phyloP scores from a whole-genome alignment of 1,284 basidiomycete genomes.

The Jaminaea rosea region DNA sequence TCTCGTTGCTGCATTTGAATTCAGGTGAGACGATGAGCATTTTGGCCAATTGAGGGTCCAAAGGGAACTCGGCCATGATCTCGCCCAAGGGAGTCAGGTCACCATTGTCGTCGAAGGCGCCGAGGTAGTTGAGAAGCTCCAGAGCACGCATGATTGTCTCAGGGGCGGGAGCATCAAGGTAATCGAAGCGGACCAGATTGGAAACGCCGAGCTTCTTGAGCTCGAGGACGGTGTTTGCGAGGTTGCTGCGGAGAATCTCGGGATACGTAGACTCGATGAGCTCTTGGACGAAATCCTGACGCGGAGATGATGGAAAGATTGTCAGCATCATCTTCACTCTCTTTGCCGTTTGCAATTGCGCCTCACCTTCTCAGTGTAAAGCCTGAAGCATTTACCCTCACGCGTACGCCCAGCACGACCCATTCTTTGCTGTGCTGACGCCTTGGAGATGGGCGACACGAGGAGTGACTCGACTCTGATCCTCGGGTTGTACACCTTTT shows the following conservation, averaged over 20 bases:
- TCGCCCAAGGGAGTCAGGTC: constrained; percentile 75
- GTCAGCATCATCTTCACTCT: too few relatives aligned
- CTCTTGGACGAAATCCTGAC: constrained; percentile 75
- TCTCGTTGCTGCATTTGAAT: constrained; percentile 87
- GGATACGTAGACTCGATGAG: constrained; percentile 94
- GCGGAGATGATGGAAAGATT: too few relatives aligned
- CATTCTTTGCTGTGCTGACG: constrained; percentile 87
- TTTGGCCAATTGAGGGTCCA: constrained; percentile 91
- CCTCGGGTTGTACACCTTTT: constrained; percentile 95
- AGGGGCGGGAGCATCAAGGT: constrained; percentile 67
- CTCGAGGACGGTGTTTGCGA: constrained; percentile 89
- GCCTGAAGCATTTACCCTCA: constrained; percentile 91
- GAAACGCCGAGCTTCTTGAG: constrained; percentile 77
- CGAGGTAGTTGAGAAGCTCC: constrained; percentile 84
- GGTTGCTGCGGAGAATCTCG: constrained; percentile 72
- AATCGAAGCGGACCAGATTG: constrained; percentile 62
- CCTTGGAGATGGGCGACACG: constrained; percentile 91
- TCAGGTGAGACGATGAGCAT: constrained; percentile 99
- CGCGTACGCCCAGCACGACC: constrained; percentile 91
- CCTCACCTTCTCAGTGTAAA: constrained; percentile 96
- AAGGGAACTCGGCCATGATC: constrained; percentile 97
- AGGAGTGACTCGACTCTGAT: constrained; percentile 90
- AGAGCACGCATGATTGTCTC: constrained; percentile 97
- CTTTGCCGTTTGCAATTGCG: too few relatives aligned
- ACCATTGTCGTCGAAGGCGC: constrained; percentile 88